These are phyloP conservation scores for Leishmania lainsoni DNA, from an alignment of 208 protist genomes.

Conservation along the genomic window DNA sequence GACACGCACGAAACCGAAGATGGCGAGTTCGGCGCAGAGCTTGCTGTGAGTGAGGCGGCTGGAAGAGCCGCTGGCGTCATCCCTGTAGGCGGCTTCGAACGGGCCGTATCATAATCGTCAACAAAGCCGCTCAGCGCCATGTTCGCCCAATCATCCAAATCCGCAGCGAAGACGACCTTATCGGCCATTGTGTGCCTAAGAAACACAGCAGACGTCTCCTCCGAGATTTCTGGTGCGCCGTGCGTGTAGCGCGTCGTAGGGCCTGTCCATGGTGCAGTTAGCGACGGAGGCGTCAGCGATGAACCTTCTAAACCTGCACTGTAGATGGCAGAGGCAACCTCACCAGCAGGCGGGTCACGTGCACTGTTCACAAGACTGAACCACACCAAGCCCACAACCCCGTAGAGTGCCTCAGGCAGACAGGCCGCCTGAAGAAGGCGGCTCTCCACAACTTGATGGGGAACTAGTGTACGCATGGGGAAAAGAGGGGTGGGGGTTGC, in stretches of 20 bases:
- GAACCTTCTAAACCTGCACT: not conserved
- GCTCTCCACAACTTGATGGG: conserved; percentile 12
- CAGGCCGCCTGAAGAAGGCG: conserved; percentile 17
- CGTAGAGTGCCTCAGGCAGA: conserved; percentile 19
- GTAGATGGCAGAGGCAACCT: not conserved
- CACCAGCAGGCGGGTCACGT: not conserved
- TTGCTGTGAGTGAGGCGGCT: not conserved
- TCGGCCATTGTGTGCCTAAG: not conserved
- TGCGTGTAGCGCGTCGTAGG: not conserved
- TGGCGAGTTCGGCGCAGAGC: conserved; percentile 3
- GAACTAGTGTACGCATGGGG: not conserved
- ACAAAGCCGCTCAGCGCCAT: not conserved
- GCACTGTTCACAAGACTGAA: conserved; percentile 19
- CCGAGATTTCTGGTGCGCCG: not conserved
- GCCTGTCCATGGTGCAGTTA: not conserved
- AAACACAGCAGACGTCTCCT: not conserved
- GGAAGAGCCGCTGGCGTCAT: not conserved
- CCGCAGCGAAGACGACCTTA: not conserved
- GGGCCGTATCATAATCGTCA: conserved; percentile 1
- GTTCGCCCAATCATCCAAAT: not conserved
- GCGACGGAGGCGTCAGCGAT: not conserved
- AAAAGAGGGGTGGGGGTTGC: not conserved
- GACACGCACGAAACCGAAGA: not conserved
- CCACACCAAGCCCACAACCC: conserved; percentile 28
- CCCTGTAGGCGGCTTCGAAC: conserved; percentile 3